Base-by-base conservation (phyloP, 352 stramenopile species). In the Phytophthora syringae region DNA sequence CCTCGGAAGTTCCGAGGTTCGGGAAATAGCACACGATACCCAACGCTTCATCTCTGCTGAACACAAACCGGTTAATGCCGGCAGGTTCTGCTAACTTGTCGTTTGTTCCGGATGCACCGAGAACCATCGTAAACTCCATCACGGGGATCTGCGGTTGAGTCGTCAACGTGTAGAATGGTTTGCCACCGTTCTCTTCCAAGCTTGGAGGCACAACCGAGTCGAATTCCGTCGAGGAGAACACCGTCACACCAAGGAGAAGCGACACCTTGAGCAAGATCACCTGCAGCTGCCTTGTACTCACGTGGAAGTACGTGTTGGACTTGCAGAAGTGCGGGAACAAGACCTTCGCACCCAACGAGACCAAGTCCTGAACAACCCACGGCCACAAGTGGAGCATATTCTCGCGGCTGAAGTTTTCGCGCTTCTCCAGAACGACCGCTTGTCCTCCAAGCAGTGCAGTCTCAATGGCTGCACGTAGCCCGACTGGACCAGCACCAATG, bases 321-420 rank as follows among this genome's bases (percentile, higher is more conserved):
- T 89, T 83, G 63, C 80, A 89, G 51, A 90, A 89, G 53, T 86
- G 70, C 20, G 78, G 54, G 60, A 82, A 93, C 25, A 94, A 84
- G 20, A 89, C 77, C 52, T 94, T 94, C 1, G 84, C 86, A 37
- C 86, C 86, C 3, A 94, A 61, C 10, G 73, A 78, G 7, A 74
- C 79, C 40, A 94, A 57, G 28, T 93, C 84, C 44, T 92, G 81
- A 24, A 94, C 80, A 20, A 92, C 86, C 78, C 80, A 90, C 39
- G 83, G 82, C 80, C 82, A 94, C 68, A 94, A 57, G 43, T 89
- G 84, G 22, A 94, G 60, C 63, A 93, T 92, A 57, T 90, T 93
- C 55, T 92, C 86, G 12, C 86, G 82, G 49, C 69, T 92, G 43
- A 94, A 94, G 24, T 72, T 47, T 52, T 82, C 74, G 0, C 86